Evolutionary conservation across 345 rosid genomes (phyloP).

Genomic region (Gossypium turneri): DNA sequence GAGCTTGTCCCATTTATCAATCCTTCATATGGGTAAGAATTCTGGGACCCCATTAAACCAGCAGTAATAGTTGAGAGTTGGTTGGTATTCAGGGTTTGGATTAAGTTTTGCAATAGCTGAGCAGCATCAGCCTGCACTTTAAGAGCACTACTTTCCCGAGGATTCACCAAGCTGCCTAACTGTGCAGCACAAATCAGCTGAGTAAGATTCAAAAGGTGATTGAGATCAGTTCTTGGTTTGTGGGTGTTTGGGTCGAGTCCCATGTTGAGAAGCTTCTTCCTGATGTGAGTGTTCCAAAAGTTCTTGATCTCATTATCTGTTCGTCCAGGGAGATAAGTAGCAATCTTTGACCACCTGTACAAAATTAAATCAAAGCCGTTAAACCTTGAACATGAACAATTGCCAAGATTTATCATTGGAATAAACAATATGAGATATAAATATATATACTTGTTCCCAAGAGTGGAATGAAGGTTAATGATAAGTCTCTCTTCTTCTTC

Average conservation of each 20-base stretch:
- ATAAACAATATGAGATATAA: neutral
- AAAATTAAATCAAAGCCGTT: neutral
- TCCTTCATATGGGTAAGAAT: constrained; percentile 14
- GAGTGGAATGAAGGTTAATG: constrained; percentile 56
- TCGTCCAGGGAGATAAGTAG: constrained; percentile 71
- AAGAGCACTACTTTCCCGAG: constrained; percentile 23
- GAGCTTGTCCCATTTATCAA: neutral
- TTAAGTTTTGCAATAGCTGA: constrained; percentile 44
- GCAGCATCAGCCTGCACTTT: constrained; percentile 36
- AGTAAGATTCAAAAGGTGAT: constrained; percentile 40
- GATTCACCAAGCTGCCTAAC: constrained; percentile 15
- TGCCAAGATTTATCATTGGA: too few species aligned
- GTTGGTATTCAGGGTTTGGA: constrained; percentile 34
- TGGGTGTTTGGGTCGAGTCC: constrained; percentile 79
- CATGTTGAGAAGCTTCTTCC: constrained; percentile 69
- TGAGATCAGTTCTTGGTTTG: constrained; percentile 51
- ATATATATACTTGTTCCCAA: constrained; percentile 77
- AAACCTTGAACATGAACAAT: neutral
- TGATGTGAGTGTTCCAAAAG: constrained; percentile 77
- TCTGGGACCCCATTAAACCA: constrained; percentile 15
- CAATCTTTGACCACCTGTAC: constrained; percentile 82
- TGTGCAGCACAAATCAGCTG: constrained; percentile 31
- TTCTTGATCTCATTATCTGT: constrained; percentile 94
- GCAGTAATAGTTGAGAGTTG: constrained; percentile 19
- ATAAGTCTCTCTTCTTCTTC: constrained; percentile 72